These are phyloP conservation scores for Hygrophila difformis DNA, from an alignment of 257 asterid genomes.

Conservation along the genomic window DNA sequence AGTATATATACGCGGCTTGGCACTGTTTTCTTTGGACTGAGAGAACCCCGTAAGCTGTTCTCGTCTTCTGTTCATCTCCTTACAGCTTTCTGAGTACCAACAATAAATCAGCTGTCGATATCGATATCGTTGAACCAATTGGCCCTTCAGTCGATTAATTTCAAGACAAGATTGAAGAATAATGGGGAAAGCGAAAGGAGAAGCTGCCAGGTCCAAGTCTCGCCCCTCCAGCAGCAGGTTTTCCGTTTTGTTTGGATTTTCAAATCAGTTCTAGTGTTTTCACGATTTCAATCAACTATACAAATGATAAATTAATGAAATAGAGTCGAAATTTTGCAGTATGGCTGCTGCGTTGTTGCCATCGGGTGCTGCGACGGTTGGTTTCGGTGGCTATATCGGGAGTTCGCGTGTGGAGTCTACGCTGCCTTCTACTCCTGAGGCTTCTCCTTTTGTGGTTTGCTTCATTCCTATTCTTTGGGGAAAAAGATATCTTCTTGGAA, in stretches of 20 bases:
- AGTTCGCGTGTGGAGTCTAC: constrained; percentile 76
- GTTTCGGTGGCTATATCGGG: constrained; percentile 94
- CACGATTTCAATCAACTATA: neutral
- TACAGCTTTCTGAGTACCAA: too few species aligned
- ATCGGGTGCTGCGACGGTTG: constrained; percentile 56
- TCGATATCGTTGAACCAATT: neutral
- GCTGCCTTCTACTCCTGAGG: constrained; percentile 44
- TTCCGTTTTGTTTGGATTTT: neutral
- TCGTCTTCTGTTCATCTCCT: too few species aligned
- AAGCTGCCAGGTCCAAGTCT: constrained; percentile 87
- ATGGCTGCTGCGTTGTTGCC: constrained; percentile 91
- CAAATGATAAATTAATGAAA: constrained; percentile 1
- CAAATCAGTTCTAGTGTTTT: neutral
- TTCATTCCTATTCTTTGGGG: constrained; percentile 6
- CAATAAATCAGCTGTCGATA: too few species aligned
- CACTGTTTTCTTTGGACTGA: too few species aligned
- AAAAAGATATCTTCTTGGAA: neutral
- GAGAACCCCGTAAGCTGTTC: too few species aligned
- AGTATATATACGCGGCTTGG: too few species aligned
- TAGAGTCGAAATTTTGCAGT: constrained; percentile 30
- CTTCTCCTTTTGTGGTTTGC: constrained; percentile 45
- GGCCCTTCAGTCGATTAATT: constrained; percentile 7
- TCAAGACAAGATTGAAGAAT: constrained; percentile 8
- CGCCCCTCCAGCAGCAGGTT: constrained; percentile 99
- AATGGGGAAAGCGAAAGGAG: constrained; percentile 97